phyloP scores from a whole-genome alignment of 768 basidiomycete genomes.

The Russula earlei region DNA sequence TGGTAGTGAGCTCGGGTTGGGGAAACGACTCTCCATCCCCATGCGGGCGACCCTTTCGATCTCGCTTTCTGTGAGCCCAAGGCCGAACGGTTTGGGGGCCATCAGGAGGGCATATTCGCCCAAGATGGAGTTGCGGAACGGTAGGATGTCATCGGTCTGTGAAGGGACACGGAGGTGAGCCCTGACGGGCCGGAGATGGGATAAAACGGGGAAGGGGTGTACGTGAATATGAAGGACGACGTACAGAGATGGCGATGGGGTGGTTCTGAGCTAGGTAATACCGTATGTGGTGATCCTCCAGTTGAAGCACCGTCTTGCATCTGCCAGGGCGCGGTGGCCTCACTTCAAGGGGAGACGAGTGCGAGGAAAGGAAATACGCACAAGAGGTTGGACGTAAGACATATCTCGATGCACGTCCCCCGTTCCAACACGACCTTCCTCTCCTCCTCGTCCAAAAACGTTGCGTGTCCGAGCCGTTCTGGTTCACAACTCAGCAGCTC shows the following conservation, averaged over 20 bases:
- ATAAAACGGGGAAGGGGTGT: not conserved
- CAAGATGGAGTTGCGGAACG: slow-evolving; percentile 63
- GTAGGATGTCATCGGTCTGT: slow-evolving; percentile 79
- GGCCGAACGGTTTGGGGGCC: slow-evolving; percentile 59
- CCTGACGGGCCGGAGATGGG: slow-evolving; percentile 1
- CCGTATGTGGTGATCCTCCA: slow-evolving; percentile 66
- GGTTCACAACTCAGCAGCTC: slow-evolving; percentile 53
- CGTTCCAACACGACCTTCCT: slow-evolving; percentile 45
- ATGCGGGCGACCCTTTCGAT: slow-evolving; percentile 47
- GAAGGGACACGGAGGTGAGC: not conserved
- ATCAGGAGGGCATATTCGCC: slow-evolving; percentile 76
- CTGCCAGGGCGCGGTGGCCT: slow-evolving; percentile 28
- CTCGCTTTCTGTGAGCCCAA: slow-evolving; percentile 54
- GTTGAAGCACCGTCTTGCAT: slow-evolving; percentile 53
- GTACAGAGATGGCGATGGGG: slow-evolving; percentile 69
- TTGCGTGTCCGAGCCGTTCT: slow-evolving; percentile 70
- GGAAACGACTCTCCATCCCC: slow-evolving; percentile 42
- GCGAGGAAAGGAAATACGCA: slow-evolving; percentile 27
- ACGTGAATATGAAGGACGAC: slow-evolving; percentile 23
- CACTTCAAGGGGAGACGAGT: not conserved
- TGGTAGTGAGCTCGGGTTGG: not conserved
- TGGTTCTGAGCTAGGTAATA: slow-evolving; percentile 55
- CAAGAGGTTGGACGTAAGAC: slow-evolving; percentile 71
- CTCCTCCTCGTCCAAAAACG: slow-evolving; percentile 58
- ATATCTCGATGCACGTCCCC: slow-evolving; percentile 65